Percentiles rank a stretch among this genome's conserved stretches.
These are phyloP conservation scores for Botrytis pseudocinerea DNA, from an alignment of 2,329 filamentous ascomycete species.

Conservation along the genomic window DNA sequence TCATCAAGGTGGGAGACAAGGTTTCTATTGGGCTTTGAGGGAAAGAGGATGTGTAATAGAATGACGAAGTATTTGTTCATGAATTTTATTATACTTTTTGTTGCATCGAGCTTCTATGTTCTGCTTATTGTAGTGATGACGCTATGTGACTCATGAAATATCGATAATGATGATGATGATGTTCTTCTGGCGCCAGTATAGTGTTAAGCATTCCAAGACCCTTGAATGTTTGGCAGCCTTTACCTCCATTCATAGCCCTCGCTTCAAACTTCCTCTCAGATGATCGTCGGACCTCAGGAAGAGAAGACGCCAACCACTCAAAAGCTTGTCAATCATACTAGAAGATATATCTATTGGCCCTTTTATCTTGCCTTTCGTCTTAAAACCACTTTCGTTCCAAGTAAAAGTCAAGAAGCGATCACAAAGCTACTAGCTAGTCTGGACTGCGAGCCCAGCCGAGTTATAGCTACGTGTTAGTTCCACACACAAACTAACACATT, in stretches of 20 bases:
- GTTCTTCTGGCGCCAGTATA: background rate
- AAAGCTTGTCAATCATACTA: background rate
- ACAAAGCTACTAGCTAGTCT: background rate
- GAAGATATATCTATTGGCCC: background rate
- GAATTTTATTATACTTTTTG: background rate
- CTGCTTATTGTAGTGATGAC: background rate
- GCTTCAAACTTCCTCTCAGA: background rate
- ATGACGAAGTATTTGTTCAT: background rate
- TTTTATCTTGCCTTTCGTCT: background rate
- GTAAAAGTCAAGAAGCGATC: background rate
- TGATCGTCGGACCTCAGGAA: background rate
- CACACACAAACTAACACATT: background rate
- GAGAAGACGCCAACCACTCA: background rate
- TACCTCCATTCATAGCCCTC: background rate
- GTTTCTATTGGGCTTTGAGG: conserved; percentile 19
- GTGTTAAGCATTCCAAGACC: background rate
- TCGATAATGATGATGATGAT: background rate
- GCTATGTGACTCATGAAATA: background rate
- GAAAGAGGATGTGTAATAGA: background rate
- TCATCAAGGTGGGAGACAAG: conserved; percentile 25
- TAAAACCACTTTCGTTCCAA: background rate
- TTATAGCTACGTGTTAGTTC: background rate
- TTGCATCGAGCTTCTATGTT: background rate
- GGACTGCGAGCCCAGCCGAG: background rate
- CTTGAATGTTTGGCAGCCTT: background rate